Evolutionary conservation across 2,329 filamentous ascomycete genomes (phyloP), one percentile per base, ranked within the genome.

Genomic region (Curvularia hawaiiensis): DNA sequence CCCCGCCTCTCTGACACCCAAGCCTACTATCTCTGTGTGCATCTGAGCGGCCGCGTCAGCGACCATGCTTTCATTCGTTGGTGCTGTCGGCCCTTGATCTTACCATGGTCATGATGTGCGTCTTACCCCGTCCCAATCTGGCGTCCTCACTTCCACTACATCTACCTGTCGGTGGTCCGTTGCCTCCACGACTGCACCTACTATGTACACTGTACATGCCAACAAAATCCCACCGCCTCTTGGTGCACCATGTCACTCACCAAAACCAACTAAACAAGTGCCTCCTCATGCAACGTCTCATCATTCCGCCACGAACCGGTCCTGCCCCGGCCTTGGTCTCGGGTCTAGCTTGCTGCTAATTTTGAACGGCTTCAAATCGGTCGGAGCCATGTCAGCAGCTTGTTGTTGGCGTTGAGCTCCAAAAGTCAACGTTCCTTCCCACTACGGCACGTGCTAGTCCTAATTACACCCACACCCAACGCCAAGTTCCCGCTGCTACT

Each of bases 41-140:
- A 6, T 52, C 28, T 20, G 40, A 54, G 40, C 31, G 33, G 52
- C 53, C 48, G 53, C 53, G 53, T 56, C 53, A 56, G 48, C 53
- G 40, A 45, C 47, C 50, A 39, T 14, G 9, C 12, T 12, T 4
- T 31, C 30, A 31, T 31, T 31, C 30, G 30, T 43, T 43, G 5
- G 11, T 43, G 20, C 40, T 43, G 22, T 22, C 40, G 12, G 12
- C 26, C 26, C 26, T 28, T 28, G 26, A 28, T 9, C 26, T 28
- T 6, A 28, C 40, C 16, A 35, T 35, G 33, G 12, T 16, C 11
- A 35, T 35, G 33, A 35, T 31, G 35, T 26, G 44, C 51, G 12
- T 18, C 38, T 38, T 26, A 20, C 30, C 14, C 9, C 26, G 26
- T 28, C 30, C 9, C 30, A 10, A 26, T 26, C 22, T 24, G 22